Base-by-base conservation (phyloP, 495 filamentous ascomycete genomes). In the Penicillium paradoxum region DNA sequence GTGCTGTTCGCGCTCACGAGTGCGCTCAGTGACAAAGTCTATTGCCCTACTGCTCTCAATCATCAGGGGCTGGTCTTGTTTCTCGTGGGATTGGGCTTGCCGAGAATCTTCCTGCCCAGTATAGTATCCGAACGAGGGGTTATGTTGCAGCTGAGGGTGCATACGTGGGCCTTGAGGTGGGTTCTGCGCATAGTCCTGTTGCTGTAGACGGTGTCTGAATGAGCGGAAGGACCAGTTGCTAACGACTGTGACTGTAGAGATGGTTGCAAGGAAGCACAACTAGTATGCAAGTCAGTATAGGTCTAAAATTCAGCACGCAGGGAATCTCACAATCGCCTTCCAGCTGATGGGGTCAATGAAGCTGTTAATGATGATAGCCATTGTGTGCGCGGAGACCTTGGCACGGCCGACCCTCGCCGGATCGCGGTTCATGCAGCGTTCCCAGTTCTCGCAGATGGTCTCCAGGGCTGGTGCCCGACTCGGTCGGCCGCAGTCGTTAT, bases 361-460 rank as follows among this genome's bases (percentile, higher is more conserved):
- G 51, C 70, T 74, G 58, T 87, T 88, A 59, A 89, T 82, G 24
- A 91, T 95, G 62, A 85, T 84, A 45, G 85, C 91, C 77, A 90
- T 89, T 0, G 87, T 90, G 34, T 81, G 75, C n/a, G 88, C 88
- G 40, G 78, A 82, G 27, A 91, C 75, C 52, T 76, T 79, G 10
- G 86, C 86, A 3, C 84, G 73, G 8, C 81, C 85, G 19, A 90
- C 80, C 49, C 77, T 77, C 14, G 74, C 65, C 14, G 87, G 80
- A 61, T 92, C 85, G 10, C 75, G 78, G 46, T 87, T 79, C 91
- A 97, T 97, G 66, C 93, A 98, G 4, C 71, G 71, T 50, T 85
- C 82, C 93, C 92, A 97, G 36, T 82, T 78, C 29, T 83, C 77
- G 63, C 93, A 98, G 4, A 83, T 67, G 0, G 59, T 70, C 59